Evolutionary conservation across 805 yeast species (phyloP), one percentile per base, ranked within the genome.

Genomic region (Spathaspora hagerdaliae): DNA sequence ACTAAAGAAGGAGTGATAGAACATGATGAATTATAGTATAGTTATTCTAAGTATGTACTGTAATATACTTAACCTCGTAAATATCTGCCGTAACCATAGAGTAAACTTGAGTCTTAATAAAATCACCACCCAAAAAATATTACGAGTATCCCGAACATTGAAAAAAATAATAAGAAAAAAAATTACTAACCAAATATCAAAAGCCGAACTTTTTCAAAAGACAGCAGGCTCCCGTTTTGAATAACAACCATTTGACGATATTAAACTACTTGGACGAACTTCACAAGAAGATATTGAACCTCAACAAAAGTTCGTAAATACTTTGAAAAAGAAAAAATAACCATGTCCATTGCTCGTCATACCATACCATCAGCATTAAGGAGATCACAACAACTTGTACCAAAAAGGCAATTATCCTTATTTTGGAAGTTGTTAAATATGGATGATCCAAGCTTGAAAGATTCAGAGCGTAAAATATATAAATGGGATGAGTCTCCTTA

Each of bases 401-500:
- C 39, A 35, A 51, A 39, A 35, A 55, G 69, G 43, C 55, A 63
- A 45, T 55, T 68, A 31, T 69, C 74, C 27, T 67, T 70, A 43
- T 60, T 70, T 54, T 67, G 65, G 61, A 67, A 63, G 41, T 50
- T 71, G 37, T 64, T 71, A 48, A 64, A 61, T 27, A 60, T 71
- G 52, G 71, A 69, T 44, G 57, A 56, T 39, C 58, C 60, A 27
- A 61, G 60, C 26, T 49, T 46, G 10, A 48, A 53, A 36, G 67
- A 65, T n/a, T 39, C 47, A 2, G 71, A 65, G 40, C 57, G 63
- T 14, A 54, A 60, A 11, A 57, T 70, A 46, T 63, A 87, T 60
- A 81, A 82, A 27, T 91, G 97, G 97, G 97, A 92, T 59, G 83
- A 85, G 48, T 87, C 96, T 1, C 97, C 98, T 1, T 79, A 83